Percentiles rank a stretch among this genome's conserved stretches.
These are phyloP conservation scores for Alternaria solani DNA, from an alignment of 2,329 filamentous ascomycete species.

Conservation along the genomic window DNA sequence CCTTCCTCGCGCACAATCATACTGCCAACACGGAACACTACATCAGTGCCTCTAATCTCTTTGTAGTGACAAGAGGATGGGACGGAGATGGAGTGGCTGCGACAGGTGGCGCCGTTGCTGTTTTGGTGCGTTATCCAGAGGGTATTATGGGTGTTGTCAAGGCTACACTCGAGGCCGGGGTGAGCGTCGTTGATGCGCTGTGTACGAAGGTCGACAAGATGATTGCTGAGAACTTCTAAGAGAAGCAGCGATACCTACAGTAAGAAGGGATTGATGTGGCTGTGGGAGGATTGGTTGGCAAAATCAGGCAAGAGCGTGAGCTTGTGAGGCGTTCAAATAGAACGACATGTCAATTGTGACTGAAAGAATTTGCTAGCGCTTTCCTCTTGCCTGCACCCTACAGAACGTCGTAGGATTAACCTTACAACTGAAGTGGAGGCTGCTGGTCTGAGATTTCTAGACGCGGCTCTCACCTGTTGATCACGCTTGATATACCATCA, in stretches of 20 bases:
- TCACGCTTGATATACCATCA: background rate
- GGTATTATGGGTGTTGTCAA: slow-evolving; percentile 9
- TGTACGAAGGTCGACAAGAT: slow-evolving; percentile 2
- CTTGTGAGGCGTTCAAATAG: background rate
- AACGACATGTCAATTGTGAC: background rate
- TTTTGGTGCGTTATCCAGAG: slow-evolving; percentile 1
- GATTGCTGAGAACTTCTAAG: slow-evolving; percentile 1
- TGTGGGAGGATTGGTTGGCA: background rate
- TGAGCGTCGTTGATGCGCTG: background rate
- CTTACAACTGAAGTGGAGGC: slow-evolving; percentile 2
- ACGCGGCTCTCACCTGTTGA: background rate
- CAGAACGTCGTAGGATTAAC: slow-evolving; percentile 6
- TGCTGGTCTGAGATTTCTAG: background rate
- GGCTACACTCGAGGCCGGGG: background rate
- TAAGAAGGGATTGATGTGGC: background rate
- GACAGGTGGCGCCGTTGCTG: background rate
- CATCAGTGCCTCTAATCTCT: background rate
- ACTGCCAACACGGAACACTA: background rate
- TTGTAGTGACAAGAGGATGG: slow-evolving; percentile 5
- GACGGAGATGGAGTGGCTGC: background rate
- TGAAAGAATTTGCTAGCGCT: background rate
- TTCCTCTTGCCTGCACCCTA: background rate
- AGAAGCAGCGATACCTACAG: background rate
- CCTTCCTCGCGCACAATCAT: background rate
- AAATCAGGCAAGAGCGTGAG: background rate